Base-by-base conservation (phyloP, 2,329 filamentous ascomycete genomes). In the Laburnicola sp. region DNA sequence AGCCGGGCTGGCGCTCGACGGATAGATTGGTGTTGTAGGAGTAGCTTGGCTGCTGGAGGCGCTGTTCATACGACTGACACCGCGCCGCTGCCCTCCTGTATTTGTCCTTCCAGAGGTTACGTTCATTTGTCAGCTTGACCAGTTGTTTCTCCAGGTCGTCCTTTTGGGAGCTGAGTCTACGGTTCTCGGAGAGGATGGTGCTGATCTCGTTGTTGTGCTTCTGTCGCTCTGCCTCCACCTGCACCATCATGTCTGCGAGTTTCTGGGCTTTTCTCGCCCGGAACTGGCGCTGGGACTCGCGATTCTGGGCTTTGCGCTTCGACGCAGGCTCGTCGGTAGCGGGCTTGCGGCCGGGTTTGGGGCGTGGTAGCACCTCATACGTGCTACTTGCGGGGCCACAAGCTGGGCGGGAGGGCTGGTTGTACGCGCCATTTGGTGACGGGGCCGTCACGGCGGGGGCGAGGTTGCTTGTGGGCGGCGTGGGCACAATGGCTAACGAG, bases 241-340 rank as follows among this genome's bases (percentile, higher is more conserved):
- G 62, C 25, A 52, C 48, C 54, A 82, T 77, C 39, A 84, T 74
- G 57, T 83, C 92, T 34, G 88, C 86, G 5, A 97, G 89, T 34
- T 90, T 88, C 23, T 90, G 89, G 2, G 90, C 90, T 57, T 93
- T 84, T 51, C 93, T 82, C 74, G 96, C 91, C 30, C 93, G 83
- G 74, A 97, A 97, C 1, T 89, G 90, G 51, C 93, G 81, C 76
- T 97, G 93, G 2, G 93, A 93, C 40, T 90, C 89, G 53, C 94
- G 84, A 73, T 97, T 97, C 76, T 97, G 94, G 1, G 90, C 89
- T 78, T 97, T 95, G 59, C 94, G 85, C 77, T 96, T 96, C 37
- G 91, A 96, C 1, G 89, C 89, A 10, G 92, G 91, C 45, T 92
- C 95, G 69, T 97, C 92, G 31, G 90, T 95, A 40, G 91, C 90